Evolutionary conservation across 106 monocot genomes (phyloP), one percentile per base, ranked within the genome.

Genomic region (Xerophyta viscosa): DNA sequence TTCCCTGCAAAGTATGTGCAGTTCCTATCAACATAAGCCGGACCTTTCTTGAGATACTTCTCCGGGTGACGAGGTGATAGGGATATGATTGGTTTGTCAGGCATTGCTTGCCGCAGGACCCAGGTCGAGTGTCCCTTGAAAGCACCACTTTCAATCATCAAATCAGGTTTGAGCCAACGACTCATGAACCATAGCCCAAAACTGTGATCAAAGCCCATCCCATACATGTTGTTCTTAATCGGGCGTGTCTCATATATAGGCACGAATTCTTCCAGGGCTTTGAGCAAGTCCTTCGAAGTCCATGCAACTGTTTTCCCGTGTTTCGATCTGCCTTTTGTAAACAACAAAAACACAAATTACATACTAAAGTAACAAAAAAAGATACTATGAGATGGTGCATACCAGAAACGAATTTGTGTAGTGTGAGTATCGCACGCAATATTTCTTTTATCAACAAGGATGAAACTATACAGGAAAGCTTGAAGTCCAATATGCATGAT

Each of bases 181-280:
- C 76, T 41, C 78, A 96, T 89, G 70, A 96, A 96, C 96, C 96
- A 96, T 9, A 96, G 74, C 3, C 96, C 96, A 68, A 96, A 96
- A 62, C 96, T 96, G 62, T 96, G 96, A 41, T 96, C 96, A 41
- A 96, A 96, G 18, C 96, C 96, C 96, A 96, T 96, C 15, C 96
- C 96, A 82, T 73, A 82, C 81, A 78, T 89, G 60, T 89, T 96
- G 53, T 96, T 89, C 71, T 96, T 89, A 65, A 96, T 85, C 2
- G 88, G 96, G 2, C 85, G 88, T 18, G 84, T 79, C 60, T 89
- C 84, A 41, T 96, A 96, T 29, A 96, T 88, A 23, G 76, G 89
- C 36, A 89, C 81, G 73, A 96, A 96, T 62, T 96, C 88, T 68
- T 96, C 96, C 69, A 96, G 63, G 23, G 61, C 96, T 57, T 76